Percentiles rank a stretch among this genome's conserved stretches.
Evolutionary conservation across 1,139 yeast genomes (phyloP).

Genomic region (Protomyces inouyei): DNA sequence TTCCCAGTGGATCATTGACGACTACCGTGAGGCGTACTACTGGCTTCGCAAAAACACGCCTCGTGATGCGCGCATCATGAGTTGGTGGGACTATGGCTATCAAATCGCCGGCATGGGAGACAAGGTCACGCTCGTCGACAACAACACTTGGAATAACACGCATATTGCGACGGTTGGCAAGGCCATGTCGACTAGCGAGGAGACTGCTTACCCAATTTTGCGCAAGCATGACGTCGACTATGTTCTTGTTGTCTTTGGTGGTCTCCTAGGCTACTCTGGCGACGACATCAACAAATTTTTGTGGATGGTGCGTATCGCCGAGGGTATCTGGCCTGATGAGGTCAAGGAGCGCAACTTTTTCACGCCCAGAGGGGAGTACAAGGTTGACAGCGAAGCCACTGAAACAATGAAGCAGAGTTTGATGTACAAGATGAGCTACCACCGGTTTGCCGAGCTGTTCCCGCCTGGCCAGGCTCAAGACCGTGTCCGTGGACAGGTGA

Average conservation of each 20-base stretch:
- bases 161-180: constrained; percentile 99
- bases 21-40: constrained; percentile 96
- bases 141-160: constrained; percentile 99
- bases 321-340: constrained; percentile 99
- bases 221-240: constrained; percentile 93
- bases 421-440: constrained; percentile 93
- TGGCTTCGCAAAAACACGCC: constrained; percentile 98
- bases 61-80: constrained; percentile 92
- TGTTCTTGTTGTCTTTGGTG: constrained; percentile 89
- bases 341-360: constrained; percentile 79
- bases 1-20: constrained; percentile 78
- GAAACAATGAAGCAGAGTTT: constrained; percentile 79
- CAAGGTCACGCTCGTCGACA: constrained; percentile 95
- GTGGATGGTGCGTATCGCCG: constrained; percentile 99
- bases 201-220: constrained; percentile 79
- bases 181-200: constrained; percentile 91
- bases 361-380: constrained; percentile 80
- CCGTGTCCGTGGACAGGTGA: constrained; percentile 79
- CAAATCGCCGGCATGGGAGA: constrained; percentile 99
- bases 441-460: constrained; percentile 66
- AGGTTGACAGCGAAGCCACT: constrained; percentile 76
- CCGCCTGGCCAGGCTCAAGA: constrained; percentile 68
- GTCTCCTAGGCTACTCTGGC: constrained; percentile 87
- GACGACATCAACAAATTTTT: constrained; percentile 95
- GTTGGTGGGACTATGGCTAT: constrained; percentile 99